These are phyloP conservation scores for Mycena rebaudengoi DNA, from an alignment of 768 basidiomycete genomes.

Conservation along the genomic window DNA sequence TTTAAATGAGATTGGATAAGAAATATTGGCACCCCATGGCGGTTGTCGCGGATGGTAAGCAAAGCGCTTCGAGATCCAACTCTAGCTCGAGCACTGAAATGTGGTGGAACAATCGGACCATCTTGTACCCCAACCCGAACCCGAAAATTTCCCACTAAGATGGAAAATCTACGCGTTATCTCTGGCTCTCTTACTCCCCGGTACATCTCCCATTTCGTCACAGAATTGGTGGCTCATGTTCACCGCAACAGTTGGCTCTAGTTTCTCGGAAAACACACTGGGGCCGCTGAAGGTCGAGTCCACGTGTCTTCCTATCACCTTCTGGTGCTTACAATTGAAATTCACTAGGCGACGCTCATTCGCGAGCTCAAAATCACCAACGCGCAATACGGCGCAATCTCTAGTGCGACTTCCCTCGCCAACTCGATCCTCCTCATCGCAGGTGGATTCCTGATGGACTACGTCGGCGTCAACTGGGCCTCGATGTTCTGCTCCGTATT, in stretches of 20 bases:
- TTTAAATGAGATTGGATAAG: too few relatives aligned
- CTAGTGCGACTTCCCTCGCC: not conserved
- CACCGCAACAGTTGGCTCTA: not conserved
- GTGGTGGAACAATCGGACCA: too few relatives aligned
- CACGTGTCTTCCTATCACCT: not conserved
- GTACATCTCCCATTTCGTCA: not conserved
- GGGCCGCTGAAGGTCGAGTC: not conserved
- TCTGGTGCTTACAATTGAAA: not conserved
- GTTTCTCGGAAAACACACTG: not conserved
- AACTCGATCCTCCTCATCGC: not conserved
- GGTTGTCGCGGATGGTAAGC: too few relatives aligned
- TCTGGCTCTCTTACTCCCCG: not conserved
- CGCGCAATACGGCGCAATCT: not conserved
- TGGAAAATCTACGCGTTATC: not conserved
- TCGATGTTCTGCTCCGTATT: not conserved
- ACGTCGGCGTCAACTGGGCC: not conserved
- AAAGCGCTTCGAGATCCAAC: too few relatives aligned
- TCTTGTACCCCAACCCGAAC: too few relatives aligned
- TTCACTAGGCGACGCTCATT: not conserved
- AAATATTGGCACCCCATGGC: too few relatives aligned
- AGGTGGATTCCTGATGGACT: not conserved
- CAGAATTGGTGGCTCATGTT: too few relatives aligned
- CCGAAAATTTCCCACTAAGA: not conserved
- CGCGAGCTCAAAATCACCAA: not conserved
- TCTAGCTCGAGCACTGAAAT: too few relatives aligned